Conservation (phyloP, 768 basidiomycete species). For the Rhodotorula diobovata region DNA sequence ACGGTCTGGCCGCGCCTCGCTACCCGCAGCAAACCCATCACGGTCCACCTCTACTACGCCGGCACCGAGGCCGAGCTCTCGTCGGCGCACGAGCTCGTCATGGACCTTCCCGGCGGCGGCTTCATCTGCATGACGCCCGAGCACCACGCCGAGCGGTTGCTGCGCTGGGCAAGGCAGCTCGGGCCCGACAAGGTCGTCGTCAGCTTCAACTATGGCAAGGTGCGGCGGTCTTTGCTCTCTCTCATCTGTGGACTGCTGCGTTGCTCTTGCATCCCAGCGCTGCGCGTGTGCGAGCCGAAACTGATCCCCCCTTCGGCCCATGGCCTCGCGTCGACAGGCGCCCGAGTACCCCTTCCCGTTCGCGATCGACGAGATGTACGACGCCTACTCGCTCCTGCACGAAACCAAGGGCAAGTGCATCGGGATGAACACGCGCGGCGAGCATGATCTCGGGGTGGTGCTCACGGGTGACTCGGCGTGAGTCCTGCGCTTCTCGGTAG, state of each 20-base stretch:
- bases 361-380: slow-evolving; percentile 90
- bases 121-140: slow-evolving; percentile 94
- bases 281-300: too few relatives aligned
- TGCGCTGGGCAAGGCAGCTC: slow-evolving; percentile 68
- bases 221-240: slow-evolving; percentile 52
- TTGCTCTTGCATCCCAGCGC: too few relatives aligned
- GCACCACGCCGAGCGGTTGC: slow-evolving; percentile 89
- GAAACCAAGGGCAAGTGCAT: slow-evolving; percentile 73
- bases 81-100: slow-evolving; percentile 69
- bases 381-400: slow-evolving; percentile 73
- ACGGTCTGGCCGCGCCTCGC: background rate
- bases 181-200: slow-evolving; percentile 70
- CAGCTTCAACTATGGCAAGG: slow-evolving; percentile 89
- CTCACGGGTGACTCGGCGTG: slow-evolving; percentile 96
- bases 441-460: slow-evolving; percentile 52
- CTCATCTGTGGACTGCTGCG: background rate
- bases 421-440: slow-evolving; percentile 62
- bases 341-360: slow-evolving; percentile 88
- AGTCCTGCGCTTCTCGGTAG: slow-evolving; percentile 47
- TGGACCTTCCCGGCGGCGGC: slow-evolving; percentile 93
- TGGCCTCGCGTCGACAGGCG: background rate
- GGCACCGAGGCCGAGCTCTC: slow-evolving; percentile 62
- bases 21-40: slow-evolving; percentile 64
- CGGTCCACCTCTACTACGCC: slow-evolving; percentile 74
- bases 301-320: too few relatives aligned